These are phyloP conservation scores for Polyplosphaeria fusca DNA, from an alignment of 495 filamentous ascomycete genomes.

Conservation along the genomic window DNA sequence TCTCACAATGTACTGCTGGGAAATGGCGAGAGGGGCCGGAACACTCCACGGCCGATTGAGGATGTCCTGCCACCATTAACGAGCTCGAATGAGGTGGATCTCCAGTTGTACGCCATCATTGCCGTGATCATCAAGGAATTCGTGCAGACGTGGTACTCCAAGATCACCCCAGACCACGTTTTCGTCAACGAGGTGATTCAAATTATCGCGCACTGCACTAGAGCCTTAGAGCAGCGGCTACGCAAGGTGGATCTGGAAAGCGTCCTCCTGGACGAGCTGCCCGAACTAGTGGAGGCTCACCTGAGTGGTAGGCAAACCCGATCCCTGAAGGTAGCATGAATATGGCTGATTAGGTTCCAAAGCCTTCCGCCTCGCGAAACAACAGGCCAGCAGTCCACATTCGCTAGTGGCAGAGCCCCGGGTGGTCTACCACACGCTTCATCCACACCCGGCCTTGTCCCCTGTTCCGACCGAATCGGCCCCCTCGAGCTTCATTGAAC, in stretches of 20 bases:
- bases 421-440: slow-evolving; percentile 77
- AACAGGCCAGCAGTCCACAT: slow-evolving; percentile 51
- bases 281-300: slow-evolving; percentile 76
- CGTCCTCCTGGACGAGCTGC: slow-evolving; percentile 83
- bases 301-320: slow-evolving; percentile 62
- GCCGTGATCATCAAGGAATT: slow-evolving; percentile 84
- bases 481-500: slow-evolving; percentile 52
- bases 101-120: slow-evolving; percentile 87
- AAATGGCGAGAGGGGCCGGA: slow-evolving; percentile 36
- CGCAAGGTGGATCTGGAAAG: slow-evolving; percentile 77
- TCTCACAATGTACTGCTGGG: slow-evolving; percentile 45
- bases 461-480: slow-evolving; percentile 62
- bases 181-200: slow-evolving; percentile 84
- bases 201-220: slow-evolving; percentile 85
- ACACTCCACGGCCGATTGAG: slow-evolving; percentile 58
- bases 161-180: slow-evolving; percentile 82
- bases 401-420: slow-evolving; percentile 58
- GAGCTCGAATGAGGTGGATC: slow-evolving; percentile 85
- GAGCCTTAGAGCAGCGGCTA: slow-evolving; percentile 79
- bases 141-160: slow-evolving; percentile 87
- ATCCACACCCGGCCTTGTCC: slow-evolving; percentile 73
- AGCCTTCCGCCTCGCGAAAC: slow-evolving; percentile 44
- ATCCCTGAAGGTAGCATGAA: slow-evolving; percentile 13
- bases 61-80: slow-evolving; percentile 87
- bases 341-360: slow-evolving; percentile 10